Evolutionary conservation across 208 protist species (phyloP), one percentile per base, ranked within the genome.

Genomic region (Tritrichomonas foetus): DNA sequence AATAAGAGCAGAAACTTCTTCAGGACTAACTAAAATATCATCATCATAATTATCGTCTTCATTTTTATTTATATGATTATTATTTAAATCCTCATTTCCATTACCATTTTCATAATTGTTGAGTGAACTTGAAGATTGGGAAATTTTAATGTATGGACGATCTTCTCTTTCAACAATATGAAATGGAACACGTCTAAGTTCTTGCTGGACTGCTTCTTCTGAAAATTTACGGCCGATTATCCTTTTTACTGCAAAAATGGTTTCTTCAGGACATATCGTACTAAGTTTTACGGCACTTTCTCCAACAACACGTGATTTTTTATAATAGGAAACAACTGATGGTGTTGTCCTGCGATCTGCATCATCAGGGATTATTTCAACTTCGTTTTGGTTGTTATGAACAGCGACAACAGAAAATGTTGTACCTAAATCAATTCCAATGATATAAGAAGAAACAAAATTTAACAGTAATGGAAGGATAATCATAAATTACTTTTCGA

Each of bases 171-270:
- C 94, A 66, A 96, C 93, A 92, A 99, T 95, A n/a, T 96, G 94
- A 94, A 99, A 99, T 39, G 98, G 98, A 97, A 98, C 99, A 30
- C 96, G 97, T 95, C 98, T 98, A 97, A 98, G 98, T 96, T 99
- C 98, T 30, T 94, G 66, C 95, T 99, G 97, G 33, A 99, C 96
- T 44, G 96, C 95, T 16, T 95, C 94, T 74, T 99, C 98, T 69
- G 95, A 94, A 94, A 97, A 99, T 94, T 97, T 97, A 92, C 97
- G 96, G 13, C 97, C 97, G 93, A 98, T 98, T 11, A 98, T 94
- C 57, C 97, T 96, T 95, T 98, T 98, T 74, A 97, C 98, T 55
- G 97, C 98, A 93, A 97, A 99, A 55, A 98, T 96, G 64, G 97
- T 98, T 93, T 96, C 98, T 11, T 96, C 95, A 20, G 96, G 97